Conservation (phyloP, 2,329 filamentous ascomycete genomes). For the Chaetomiaceae sp. region DNA sequence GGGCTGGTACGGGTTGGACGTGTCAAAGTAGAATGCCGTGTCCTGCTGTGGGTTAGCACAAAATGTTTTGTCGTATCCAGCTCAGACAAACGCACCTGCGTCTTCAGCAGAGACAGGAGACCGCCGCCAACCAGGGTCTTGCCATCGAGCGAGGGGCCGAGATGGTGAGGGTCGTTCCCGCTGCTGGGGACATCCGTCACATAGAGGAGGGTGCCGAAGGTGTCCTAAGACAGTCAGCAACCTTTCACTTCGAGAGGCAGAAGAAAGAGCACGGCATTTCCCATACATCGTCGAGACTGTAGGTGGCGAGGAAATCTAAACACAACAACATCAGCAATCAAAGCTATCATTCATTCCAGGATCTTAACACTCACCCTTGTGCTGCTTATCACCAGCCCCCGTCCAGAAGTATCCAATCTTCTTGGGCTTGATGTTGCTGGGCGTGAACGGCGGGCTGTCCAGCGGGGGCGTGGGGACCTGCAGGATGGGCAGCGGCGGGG, state of each 20-base stretch:
- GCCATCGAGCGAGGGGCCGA: slow-evolving; percentile 50
- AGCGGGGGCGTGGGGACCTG: slow-evolving; percentile 56
- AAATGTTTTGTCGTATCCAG: no score
- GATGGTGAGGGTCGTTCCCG: slow-evolving; percentile 57
- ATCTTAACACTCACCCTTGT: slow-evolving; percentile 33
- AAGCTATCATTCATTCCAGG: neutral
- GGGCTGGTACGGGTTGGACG: slow-evolving; percentile 52
- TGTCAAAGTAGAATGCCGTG: slow-evolving; percentile 59
- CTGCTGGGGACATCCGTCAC: slow-evolving; percentile 54
- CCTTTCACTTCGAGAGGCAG: neutral
- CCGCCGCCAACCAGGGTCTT: slow-evolving; percentile 55
- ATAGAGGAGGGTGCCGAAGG: slow-evolving; percentile 55
- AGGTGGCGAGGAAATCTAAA: slow-evolving; percentile 54
- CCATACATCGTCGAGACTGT: slow-evolving; percentile 47
- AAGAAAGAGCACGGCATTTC: no score
- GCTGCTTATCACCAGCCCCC: slow-evolving; percentile 53
- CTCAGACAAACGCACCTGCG: slow-evolving; percentile 34
- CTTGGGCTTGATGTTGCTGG: slow-evolving; percentile 55
- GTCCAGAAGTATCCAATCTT: slow-evolving; percentile 64
- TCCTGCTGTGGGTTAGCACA: slow-evolving; percentile 32
- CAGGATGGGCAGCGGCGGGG: slow-evolving; percentile 52
- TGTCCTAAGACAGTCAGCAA: slow-evolving; percentile 38
- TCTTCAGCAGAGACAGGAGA: slow-evolving; percentile 54
- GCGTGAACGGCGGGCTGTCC: slow-evolving; percentile 47
- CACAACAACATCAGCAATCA: neutral